Percentiles rank a stretch among this genome's conserved stretches.
Evolutionary conservation across 225 moss, liverwort and hornwort species (phyloP).

Genomic region (Antitrichia curtipendula): DNA sequence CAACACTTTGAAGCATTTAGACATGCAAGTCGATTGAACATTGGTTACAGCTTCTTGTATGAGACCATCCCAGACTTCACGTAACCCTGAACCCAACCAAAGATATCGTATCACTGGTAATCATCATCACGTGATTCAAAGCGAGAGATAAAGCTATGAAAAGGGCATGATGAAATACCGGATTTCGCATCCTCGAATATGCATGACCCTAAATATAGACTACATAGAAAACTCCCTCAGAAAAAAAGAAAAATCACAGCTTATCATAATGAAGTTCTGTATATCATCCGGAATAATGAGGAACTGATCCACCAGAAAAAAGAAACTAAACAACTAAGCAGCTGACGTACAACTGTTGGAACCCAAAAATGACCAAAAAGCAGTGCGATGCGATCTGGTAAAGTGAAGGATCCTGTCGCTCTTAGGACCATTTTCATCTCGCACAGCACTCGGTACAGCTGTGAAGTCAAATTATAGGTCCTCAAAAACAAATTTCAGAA

Average conservation of each 20-base stretch:
- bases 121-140: background rate
- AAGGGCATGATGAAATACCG: background rate
- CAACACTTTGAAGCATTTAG: too few relatives aligned
- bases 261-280: background rate
- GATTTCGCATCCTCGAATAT: too few relatives aligned
- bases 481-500: background rate
- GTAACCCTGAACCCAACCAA: fast-evolving
- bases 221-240: background rate
- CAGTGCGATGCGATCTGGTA: background rate
- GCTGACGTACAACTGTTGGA: background rate
- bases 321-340: too few relatives aligned
- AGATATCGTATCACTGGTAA: too few relatives aligned
- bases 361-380: conserved; percentile 7
- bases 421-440: conserved; percentile 19
- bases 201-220: too few relatives aligned
- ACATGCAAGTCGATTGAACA: background rate
- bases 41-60: too few relatives aligned
- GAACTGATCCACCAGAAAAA: too few relatives aligned
- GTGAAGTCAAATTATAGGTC: conserved; percentile 10
- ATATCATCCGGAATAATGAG: background rate
- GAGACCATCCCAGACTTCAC: too few relatives aligned
- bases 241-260: background rate
- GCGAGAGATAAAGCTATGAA: too few relatives aligned
- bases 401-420: conserved; percentile 14
- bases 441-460: background rate